Percentiles rank a stretch among this genome's conserved stretches.
Evolutionary conservation across 331 rosid species (phyloP).

Genomic region (Ulmus americana): DNA sequence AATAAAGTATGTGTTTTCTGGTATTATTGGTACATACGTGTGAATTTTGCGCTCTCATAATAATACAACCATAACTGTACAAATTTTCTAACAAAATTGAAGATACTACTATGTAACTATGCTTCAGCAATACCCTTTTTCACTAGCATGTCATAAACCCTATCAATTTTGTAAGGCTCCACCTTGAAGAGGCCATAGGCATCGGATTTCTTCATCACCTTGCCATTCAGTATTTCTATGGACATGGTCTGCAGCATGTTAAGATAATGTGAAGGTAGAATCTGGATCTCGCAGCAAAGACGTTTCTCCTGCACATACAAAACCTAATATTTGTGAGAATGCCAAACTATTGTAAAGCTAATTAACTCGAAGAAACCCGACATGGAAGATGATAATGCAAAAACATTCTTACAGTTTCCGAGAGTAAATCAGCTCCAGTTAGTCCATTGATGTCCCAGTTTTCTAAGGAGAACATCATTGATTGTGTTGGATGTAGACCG

Average conservation of each 20-base stretch:
- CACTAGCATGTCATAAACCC: constrained; percentile 65
- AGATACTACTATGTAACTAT: constrained; percentile 15
- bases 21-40: too few species aligned
- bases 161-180: constrained; percentile 68
- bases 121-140: constrained; percentile 44
- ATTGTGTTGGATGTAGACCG: constrained; percentile 22
- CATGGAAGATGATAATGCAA: background rate
- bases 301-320: constrained; percentile 51
- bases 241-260: constrained; percentile 55
- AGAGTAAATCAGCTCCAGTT: constrained; percentile 53
- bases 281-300: constrained; percentile 61
- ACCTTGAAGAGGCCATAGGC: constrained; percentile 58
- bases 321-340: background rate
- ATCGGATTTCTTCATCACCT: constrained; percentile 51
- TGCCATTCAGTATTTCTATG: constrained; percentile 51
- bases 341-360: background rate
- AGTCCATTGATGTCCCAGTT: constrained; percentile 71
- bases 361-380: background rate
- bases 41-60: background rate
- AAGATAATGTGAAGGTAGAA: constrained; percentile 68
- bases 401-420: constrained; percentile 54
- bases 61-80: constrained; percentile 3
- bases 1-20: too few species aligned
- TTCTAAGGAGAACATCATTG: constrained; percentile 38
- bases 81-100: background rate